Percentiles rank a stretch among this genome's conserved stretches.
Conservation (phyloP, 2,329 filamentous ascomycete genomes). For the Gyromitra esculenta region DNA sequence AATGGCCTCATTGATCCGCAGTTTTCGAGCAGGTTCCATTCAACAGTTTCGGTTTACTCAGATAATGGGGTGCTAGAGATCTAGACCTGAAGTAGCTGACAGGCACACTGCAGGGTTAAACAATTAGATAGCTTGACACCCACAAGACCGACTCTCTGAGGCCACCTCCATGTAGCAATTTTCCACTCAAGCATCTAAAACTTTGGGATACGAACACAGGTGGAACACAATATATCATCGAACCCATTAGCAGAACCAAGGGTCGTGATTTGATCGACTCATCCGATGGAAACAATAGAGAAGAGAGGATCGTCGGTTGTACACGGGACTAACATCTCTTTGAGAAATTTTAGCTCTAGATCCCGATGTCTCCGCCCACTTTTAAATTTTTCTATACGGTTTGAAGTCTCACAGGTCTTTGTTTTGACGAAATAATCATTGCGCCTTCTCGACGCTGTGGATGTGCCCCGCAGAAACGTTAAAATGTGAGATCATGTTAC, state of each 20-base stretch:
- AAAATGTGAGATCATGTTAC: neutral
- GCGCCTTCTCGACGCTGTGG: neutral
- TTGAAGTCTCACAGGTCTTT: neutral
- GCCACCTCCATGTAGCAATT: neutral
- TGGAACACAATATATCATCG: neutral
- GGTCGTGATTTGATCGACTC: neutral
- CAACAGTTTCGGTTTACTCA: no score
- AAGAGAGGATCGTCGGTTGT: conserved; percentile 4
- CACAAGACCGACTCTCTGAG: neutral
- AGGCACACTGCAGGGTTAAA: neutral
- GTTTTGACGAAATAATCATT: neutral
- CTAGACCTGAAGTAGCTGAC: neutral
- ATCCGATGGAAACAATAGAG: neutral
- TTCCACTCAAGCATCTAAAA: neutral
- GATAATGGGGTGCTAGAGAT: no score
- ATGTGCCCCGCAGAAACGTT: neutral
- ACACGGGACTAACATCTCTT: neutral
- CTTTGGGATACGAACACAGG: neutral
- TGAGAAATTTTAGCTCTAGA: conserved; percentile 4
- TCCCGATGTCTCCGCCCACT: neutral
- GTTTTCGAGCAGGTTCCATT: no score
- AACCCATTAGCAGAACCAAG: neutral
- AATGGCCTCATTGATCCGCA: no score
- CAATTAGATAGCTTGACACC: neutral
- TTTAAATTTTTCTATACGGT: neutral